These are phyloP conservation scores for Sporothrix euskadiensis DNA, from an alignment of 2,329 filamentous ascomycete genomes.

Conservation along the genomic window DNA sequence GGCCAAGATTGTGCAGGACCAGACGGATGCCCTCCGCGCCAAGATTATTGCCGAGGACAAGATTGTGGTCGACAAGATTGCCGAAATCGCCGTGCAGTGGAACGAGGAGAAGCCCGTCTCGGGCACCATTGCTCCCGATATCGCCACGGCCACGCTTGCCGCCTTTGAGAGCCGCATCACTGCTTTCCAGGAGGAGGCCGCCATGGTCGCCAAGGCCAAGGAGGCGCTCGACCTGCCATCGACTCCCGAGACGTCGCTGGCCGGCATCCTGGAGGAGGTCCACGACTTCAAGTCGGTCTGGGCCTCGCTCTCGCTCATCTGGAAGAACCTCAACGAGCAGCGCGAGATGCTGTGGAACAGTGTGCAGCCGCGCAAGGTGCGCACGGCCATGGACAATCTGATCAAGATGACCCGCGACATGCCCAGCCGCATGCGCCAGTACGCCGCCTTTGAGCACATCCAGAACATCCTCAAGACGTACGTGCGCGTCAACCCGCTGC, in stretches of 20 bases:
- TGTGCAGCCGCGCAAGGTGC: constrained; percentile 90
- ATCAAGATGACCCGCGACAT: constrained; percentile 99
- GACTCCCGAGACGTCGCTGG: constrained; percentile 75
- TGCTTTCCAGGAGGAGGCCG: constrained; percentile 79
- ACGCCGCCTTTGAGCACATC: constrained; percentile 98
- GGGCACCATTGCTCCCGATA: constrained; percentile 85
- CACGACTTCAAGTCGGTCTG: constrained; percentile 99
- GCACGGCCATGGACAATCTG: constrained; percentile 82
- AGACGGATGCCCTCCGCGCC: constrained; percentile 89
- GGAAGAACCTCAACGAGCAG: constrained; percentile 92
- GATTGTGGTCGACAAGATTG: constrained; percentile 83
- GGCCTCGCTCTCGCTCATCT: constrained; percentile 92
- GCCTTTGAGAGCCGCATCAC: constrained; percentile 84
- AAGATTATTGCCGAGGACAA: constrained; percentile 95
- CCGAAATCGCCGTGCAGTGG: constrained; percentile 83
- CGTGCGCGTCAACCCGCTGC: constrained; percentile 84
- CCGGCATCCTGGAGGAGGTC: constrained; percentile 89
- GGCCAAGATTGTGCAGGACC: constrained; percentile 92
- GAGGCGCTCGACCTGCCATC: constrained; percentile 90
- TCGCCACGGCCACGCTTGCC: constrained; percentile 78
- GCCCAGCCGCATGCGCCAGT: constrained; percentile 98
- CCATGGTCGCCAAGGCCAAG: constrained; percentile 95
- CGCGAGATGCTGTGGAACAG: constrained; percentile 92
- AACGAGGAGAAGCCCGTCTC: constrained; percentile 96
- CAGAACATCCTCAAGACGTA: constrained; percentile 86